These are phyloP conservation scores for Saccharomycopsis sp. DNA, from an alignment of 805 yeast species.

Conservation along the genomic window DNA sequence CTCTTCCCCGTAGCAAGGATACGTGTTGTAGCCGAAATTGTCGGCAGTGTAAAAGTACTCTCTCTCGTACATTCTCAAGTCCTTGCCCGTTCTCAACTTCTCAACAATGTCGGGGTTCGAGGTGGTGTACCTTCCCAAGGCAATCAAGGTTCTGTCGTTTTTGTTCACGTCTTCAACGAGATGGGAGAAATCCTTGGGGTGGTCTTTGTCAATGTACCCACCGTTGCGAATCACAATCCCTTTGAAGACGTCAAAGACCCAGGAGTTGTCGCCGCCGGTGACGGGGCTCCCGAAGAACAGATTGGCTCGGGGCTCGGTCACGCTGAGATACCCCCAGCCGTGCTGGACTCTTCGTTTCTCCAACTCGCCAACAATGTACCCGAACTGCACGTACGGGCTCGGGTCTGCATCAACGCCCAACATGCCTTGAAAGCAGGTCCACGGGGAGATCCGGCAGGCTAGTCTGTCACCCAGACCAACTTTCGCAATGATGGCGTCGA, in stretches of 20 bases:
- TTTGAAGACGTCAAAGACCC: constrained; percentile 34
- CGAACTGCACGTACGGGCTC: constrained; percentile 30
- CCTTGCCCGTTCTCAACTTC: constrained; percentile 28
- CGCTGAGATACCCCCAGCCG: constrained; percentile 18
- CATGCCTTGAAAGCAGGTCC: constrained; percentile 32
- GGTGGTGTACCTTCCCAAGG: constrained; percentile 30
- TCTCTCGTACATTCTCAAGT: constrained; percentile 33
- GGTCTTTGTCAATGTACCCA: constrained; percentile 24
- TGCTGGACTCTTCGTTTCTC: constrained; percentile 17
- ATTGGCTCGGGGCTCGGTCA: constrained; percentile 22
- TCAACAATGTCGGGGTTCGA: constrained; percentile 35
- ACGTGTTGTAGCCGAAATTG: constrained; percentile 31
- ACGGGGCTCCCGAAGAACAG: too few species aligned
- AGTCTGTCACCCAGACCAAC: constrained; percentile 38
- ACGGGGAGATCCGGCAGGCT: constrained; percentile 43
- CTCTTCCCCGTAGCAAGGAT: constrained; percentile 22
- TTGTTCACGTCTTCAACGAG: constrained; percentile 25
- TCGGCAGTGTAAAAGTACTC: constrained; percentile 31
- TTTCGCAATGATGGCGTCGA: constrained; percentile 39
- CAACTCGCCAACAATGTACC: constrained; percentile 22
- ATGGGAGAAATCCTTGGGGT: constrained; percentile 17
- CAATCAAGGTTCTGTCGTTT: constrained; percentile 37
- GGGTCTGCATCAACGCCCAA: constrained; percentile 31
- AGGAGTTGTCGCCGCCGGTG: constrained; percentile 32
- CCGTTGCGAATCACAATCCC: constrained; percentile 38